Evolutionary conservation across 495 filamentous ascomycete species (phyloP), one percentile per base, ranked within the genome.

Genomic region (Antarctomyces pellizariae): DNA sequence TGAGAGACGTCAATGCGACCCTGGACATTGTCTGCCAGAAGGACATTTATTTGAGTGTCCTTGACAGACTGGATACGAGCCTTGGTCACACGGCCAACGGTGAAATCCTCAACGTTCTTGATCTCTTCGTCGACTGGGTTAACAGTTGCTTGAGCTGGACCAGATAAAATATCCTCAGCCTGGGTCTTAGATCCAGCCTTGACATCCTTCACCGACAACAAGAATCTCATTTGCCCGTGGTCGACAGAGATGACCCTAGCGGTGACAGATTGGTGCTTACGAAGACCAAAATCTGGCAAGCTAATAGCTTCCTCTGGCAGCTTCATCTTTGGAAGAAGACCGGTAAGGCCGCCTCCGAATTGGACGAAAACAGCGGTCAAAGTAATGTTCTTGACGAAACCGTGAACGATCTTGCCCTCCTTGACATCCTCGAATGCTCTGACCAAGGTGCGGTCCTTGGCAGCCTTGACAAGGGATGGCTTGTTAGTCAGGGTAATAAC

Each of bases 1-100:
- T 92, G 78, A 7, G 84, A 86, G 0, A 84, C 62, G 41, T 91
- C 80, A 24, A 97, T 68, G 12, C 86, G 75, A 12, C 84, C 86
- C 44, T 84, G 77, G 18, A 93, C 56, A 39, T 80, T 82, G 40
- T 91, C 79, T 22, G 79, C 78, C 30, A 95, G 58, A 32, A 72
- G 65, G 11, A 95, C 78, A 37, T 93, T 92, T 28, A 97, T 50
- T 41, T 95, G 86, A 0, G 82, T 92, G 16, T 67, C 67, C 46
- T 86, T 91, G 35, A 90, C 48, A 5, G 77, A 76, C 21, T 56
- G 57, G 22, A 97, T 65, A 31, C 60, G 70, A 18, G 73, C 86
- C 47, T 83, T 77, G 15, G 72, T 75, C 25, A 77, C 39, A 37
- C 62, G 73, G 25, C 86, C 86, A 27, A 80, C 55, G 7, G 50